Base-by-base conservation (phyloP, 2,329 filamentous ascomycete species). In the Allantophomopsis lycopodina region DNA sequence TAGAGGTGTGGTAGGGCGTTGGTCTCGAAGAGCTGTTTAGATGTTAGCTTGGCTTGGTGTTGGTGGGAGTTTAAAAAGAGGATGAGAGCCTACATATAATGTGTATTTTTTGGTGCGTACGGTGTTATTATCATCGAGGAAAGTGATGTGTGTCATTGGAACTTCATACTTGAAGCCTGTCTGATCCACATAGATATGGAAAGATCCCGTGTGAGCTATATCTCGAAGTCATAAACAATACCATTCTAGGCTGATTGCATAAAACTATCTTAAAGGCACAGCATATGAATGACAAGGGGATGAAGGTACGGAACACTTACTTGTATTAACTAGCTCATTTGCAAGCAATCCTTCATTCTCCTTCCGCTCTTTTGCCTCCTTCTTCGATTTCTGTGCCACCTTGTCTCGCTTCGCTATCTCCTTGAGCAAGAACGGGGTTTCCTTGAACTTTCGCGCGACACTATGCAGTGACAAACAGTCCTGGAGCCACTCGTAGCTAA, bases 21-120 rank as follows among this genome's bases (percentile, higher is more conserved):
- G 5, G 77, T 80, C 55, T 85, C 74, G 60, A 76, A 83, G 38
- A 88, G 64, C 79, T 86, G 45, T n/a, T 20, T 16, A 37, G 43
- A 18, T 30, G 33, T 28, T 7, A 8, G 34, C 10, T 28, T 14
- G 16, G n/a, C 14, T n/a, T 10, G 32, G 23, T 8, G 23, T 2
- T 7, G 35, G 23, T 21, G 38, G 32, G 32, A 3, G 23, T 28
- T n/a, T 28, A 2, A 12, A 23, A 21, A 18, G 32, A 20, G 4
- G 20, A 30, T 20, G 38, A 23, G 5, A 5, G 59, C 71, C 59
- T 60, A 83, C 79, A 43, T 66, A 71, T 2, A 83, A 55, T 0
- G 64, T 60, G 32, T 74, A 78, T 28, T 69, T 73, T 50, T 85
- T 73, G 34, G 71, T 71, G 1, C 58, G 17, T 4, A 16, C 14